Evolutionary conservation across 1,284 basidiomycete genomes (phyloP).

Genomic region (Sutorius eximius): DNA sequence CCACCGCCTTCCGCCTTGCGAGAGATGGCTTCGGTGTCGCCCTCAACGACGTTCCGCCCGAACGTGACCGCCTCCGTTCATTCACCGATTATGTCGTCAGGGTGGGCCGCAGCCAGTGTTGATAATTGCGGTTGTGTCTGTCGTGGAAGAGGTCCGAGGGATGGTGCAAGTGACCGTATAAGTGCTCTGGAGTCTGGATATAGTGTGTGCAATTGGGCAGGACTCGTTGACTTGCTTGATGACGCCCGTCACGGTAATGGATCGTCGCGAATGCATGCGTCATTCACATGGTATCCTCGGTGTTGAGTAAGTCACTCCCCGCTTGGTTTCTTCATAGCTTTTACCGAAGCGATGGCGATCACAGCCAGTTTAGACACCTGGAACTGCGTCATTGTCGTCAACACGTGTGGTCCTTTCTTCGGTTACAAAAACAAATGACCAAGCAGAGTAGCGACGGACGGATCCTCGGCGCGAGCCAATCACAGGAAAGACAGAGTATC

Average conservation of each 20-base stretch:
- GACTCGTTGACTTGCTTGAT: too few species aligned
- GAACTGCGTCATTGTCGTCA: conserved; percentile 28
- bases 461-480: conserved; percentile 37
- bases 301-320: not conserved
- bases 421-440: conserved; percentile 38
- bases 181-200: conserved; percentile 11
- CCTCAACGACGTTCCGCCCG: conserved; percentile 8
- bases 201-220: not conserved
- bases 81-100: conserved; percentile 5
- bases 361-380: conserved; percentile 19
- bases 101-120: conserved; percentile 6
- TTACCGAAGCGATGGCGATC: not conserved
- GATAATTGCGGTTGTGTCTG: too few species aligned
- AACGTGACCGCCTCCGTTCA: not conserved
- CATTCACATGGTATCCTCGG: accelerated
- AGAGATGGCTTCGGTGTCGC: conserved; percentile 9
- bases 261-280: conserved; percentile 17
- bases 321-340: accelerated
- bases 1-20: conserved; percentile 8
- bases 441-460: conserved; percentile 38
- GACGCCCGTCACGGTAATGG: not conserved
- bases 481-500: too few species aligned
- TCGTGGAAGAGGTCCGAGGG: conserved; percentile 1
- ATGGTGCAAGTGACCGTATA: conserved; percentile 1
- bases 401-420: conserved; percentile 28